Evolutionary conservation across 1,284 basidiomycete species (phyloP), one percentile per base, ranked within the genome.

Genomic region (Tilletia caries): DNA sequence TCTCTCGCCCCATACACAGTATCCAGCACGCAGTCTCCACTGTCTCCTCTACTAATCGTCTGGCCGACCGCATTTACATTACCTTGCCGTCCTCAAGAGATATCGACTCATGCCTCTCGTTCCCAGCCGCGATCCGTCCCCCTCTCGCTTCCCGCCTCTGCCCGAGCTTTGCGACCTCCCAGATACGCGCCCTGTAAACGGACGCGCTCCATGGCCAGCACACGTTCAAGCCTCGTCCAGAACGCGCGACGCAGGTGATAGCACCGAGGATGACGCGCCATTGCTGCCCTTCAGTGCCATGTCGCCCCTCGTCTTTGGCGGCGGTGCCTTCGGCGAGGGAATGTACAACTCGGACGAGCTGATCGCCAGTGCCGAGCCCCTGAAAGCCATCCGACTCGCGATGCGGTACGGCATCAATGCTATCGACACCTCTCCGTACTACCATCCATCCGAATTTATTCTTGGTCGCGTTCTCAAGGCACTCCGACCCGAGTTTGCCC

Each of bases 371-470:
- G 48, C 44, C 20, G 67, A 68, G 65, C 71, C 71, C 32, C 62
- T 58, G 48, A 67, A 66, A 37, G 79, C 78, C 2, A 68, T 94
- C 20, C 87, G 92, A 32, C 87, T 95, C 27, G 76, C 77, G 32
- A 71, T 82, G 65, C 67, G 92, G 64, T 95, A 94, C 84, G 95
- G 94, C 23, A 91, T 98, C 72, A 88, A 86, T 64, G 91, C 92
- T 0, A 93, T 98, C 81, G 95, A 98, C 82, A 98, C 84, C 1
- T 83, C 82, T 8, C 85, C 90, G 5, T 92, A 90, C 84, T 98
- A 98, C 84, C 92, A 92, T 37, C 89, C 90, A 1, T 96, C 94
- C 2, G 95, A 98, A 84, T 89, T 91, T 71, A 87, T 96, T 1
- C 86, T 98, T 23, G 95, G 95, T 29, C 77, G 77, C 46, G 81